A percentile compares a stretch with the other conserved stretches of the same genome.
phyloP scores from a whole-genome alignment of 352 stramenopile species.

The Aphanomyces invadans region DNA sequence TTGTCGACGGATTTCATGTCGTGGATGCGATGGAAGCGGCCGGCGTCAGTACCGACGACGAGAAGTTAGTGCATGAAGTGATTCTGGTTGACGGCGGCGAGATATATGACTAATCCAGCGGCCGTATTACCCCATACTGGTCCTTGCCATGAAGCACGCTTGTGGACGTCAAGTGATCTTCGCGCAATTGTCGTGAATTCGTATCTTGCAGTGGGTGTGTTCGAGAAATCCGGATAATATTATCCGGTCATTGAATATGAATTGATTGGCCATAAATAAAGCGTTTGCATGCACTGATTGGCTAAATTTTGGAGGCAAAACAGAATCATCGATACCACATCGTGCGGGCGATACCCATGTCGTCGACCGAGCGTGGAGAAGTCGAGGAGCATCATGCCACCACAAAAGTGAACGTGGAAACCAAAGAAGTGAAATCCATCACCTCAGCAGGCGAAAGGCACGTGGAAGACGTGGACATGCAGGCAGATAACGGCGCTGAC shows the following conservation, averaged over 20 bases:
- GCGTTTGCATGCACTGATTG: background rate
- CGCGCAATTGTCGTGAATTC: conserved; percentile 32
- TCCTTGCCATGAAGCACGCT: too few species aligned
- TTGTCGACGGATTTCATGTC: conserved; percentile 26
- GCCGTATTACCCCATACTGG: too few species aligned
- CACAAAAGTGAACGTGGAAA: background rate
- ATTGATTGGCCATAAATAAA: conserved; percentile 15
- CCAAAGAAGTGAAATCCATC: background rate
- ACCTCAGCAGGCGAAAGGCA: background rate
- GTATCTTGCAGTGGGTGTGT: background rate
- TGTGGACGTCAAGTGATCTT: too few species aligned
- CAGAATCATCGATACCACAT: background rate
- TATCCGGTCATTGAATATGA: background rate
- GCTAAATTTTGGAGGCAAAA: conserved; percentile 21
- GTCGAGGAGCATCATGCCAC: background rate
- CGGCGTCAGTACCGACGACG: background rate
- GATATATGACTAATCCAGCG: conserved; percentile 20
- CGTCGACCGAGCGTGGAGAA: conserved; percentile 2
- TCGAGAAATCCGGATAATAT: background rate
- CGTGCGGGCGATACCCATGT: conserved; percentile 6
- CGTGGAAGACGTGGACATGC: background rate
- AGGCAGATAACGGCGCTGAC: background rate
- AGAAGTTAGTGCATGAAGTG: conserved; percentile 14
- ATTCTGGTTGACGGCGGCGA: conserved; percentile 17
- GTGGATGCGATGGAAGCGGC: conserved; percentile 9